Evolutionary conservation across 2,329 filamentous ascomycete genomes (phyloP), one percentile per base, ranked within the genome.

Genomic region (Ophiostoma fasciatum): DNA sequence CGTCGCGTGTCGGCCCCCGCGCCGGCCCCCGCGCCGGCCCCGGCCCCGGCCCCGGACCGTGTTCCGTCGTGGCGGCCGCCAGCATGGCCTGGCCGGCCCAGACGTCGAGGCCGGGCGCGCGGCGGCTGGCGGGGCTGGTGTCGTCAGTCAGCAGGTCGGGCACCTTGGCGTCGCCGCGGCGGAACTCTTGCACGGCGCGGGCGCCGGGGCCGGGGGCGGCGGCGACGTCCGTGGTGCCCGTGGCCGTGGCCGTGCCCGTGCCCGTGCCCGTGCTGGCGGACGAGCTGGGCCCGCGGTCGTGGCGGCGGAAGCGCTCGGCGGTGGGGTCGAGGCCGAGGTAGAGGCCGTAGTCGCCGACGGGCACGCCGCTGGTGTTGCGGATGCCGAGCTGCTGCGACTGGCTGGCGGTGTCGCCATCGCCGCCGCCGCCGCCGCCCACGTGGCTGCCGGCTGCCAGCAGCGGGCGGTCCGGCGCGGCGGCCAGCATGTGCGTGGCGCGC

Each of bases 401-500:
- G 18, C 12, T 31, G 3, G 11, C 29, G 14, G 12, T 19, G 15
- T 26, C 28, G 19, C 31, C 35, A 27, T 29, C 17, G 6, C 18
- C 22, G 22, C 11, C 28, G 13, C 20, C 34, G 32, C 20, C 28
- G 12, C 28, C 19, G 14, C 36, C 31, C 11, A 14, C 27, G 25
- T 29, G n/a, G 17, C 26, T 14, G 11, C 13, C 18, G 15, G 18
- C 19, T 22, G 15, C 17, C 28, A 7, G 28, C 12, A 12, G 18
- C n/a, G 17, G 28, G 7, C 11, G 6, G 22, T 22, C n/a, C 10
- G 30, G 23, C 7, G 34, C 33, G n/a, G 32, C 31, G 59, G 49
- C 13, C 46, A 42, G 3, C 47, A 45, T 1, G 53, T 46, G 31
- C 63, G 63, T 12, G 48, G 45, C 13, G 56, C 37, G 31, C 13